Percentiles rank a stretch among this genome's conserved stretches.
Conservation (phyloP, 2,329 filamentous ascomycete species). For the Scedosporium boydii region DNA sequence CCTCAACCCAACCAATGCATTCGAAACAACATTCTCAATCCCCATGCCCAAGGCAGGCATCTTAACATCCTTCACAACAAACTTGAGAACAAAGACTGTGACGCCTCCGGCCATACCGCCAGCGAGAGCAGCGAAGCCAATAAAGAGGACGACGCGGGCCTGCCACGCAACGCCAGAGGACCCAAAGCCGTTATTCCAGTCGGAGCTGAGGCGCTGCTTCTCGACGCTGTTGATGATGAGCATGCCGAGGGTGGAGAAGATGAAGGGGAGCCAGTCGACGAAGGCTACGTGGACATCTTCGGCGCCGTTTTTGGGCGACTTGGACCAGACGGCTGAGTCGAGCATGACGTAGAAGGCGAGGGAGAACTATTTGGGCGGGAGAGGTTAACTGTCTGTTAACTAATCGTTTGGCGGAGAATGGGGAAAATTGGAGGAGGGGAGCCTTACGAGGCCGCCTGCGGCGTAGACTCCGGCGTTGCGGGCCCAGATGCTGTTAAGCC, state of each 20-base stretch:
- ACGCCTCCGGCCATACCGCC: constrained; percentile 61
- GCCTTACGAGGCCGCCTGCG: constrained; percentile 52
- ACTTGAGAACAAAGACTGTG: constrained; percentile 59
- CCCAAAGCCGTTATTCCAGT: constrained; percentile 54
- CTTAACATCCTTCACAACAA: constrained; percentile 43
- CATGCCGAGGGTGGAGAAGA: constrained; percentile 59
- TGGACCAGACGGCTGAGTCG: constrained; percentile 59
- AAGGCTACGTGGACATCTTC: constrained; percentile 52
- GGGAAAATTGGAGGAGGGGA: no score
- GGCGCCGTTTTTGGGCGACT: constrained; percentile 49
- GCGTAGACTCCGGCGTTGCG: constrained; percentile 55
- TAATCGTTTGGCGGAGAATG: background rate
- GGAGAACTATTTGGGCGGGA: constrained; percentile 42
- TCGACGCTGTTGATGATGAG: constrained; percentile 63
- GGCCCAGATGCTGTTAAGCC: constrained; percentile 55
- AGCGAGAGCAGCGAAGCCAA: constrained; percentile 55
- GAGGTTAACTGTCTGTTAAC: constrained; percentile 7
- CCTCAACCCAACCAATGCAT: constrained; percentile 53
- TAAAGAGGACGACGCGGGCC: constrained; percentile 56
- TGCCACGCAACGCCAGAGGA: constrained; percentile 57
- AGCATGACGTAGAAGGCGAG: constrained; percentile 61
- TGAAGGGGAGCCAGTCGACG: constrained; percentile 60
- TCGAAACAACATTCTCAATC: constrained; percentile 56
- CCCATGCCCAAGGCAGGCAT: constrained; percentile 57
- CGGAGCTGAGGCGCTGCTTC: constrained; percentile 54